These are phyloP conservation scores for Pyrrhoderma lamaoense DNA, from an alignment of 1,284 basidiomycete genomes.

Conservation along the genomic window DNA sequence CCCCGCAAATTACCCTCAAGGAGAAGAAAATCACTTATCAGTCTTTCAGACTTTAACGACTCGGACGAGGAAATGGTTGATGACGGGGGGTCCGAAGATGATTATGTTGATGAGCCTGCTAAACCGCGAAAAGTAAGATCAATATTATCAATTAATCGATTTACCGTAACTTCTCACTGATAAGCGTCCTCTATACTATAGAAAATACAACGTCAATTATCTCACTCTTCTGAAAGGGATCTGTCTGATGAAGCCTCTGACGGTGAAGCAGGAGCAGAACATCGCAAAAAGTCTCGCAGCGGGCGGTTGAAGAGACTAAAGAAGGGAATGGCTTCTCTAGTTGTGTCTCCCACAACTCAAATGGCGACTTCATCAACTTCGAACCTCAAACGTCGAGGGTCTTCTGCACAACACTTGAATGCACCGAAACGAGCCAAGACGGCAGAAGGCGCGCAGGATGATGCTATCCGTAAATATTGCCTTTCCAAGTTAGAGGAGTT, in stretches of 20 bases:
- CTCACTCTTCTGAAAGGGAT: slow-evolving; percentile 25
- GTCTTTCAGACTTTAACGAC: background rate
- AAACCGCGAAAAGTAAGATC: slow-evolving; percentile 21
- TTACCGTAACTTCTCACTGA: slow-evolving; percentile 2
- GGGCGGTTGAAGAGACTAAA: slow-evolving; percentile 16
- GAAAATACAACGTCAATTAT: slow-evolving; percentile 21
- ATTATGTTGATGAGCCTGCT: slow-evolving; percentile 49
- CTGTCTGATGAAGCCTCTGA: slow-evolving; percentile 10
- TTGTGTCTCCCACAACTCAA: background rate
- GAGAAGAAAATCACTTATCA: background rate
- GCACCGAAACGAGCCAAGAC: slow-evolving; percentile 36
- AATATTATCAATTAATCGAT: slow-evolving; percentile 38
- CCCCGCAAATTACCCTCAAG: background rate
- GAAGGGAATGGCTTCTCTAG: slow-evolving; percentile 12
- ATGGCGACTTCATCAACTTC: slow-evolving; percentile 8
- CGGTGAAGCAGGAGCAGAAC: background rate
- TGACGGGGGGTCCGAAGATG: slow-evolving; percentile 44
- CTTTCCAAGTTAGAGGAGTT: slow-evolving; percentile 63
- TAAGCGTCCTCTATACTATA: slow-evolving; percentile 17
- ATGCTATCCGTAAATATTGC: slow-evolving; percentile 70
- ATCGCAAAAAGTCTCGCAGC: slow-evolving; percentile 1
- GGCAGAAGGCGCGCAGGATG: slow-evolving; percentile 41
- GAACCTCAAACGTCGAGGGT: slow-evolving; percentile 14
- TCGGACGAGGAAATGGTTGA: slow-evolving; percentile 27
- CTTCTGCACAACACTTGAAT: slow-evolving; percentile 17